Conservation (phyloP, 345 rosid genomes). For the Bruguiera sexangula region DNA sequence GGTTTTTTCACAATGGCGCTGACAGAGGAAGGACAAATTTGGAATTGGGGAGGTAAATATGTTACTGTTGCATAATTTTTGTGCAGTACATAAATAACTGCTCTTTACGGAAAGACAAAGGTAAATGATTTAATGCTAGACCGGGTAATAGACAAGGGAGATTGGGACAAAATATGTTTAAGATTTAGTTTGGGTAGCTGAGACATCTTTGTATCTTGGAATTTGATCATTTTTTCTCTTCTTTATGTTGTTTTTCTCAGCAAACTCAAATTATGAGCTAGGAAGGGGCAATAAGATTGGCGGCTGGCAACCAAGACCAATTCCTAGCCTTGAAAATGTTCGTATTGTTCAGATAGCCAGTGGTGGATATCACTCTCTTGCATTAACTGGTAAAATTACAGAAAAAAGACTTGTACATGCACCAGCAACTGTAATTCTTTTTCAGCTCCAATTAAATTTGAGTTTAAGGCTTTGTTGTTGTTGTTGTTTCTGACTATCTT, state of each 20-base stretch:
- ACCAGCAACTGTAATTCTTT: not conserved
- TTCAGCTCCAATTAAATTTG: not conserved
- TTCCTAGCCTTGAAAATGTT: constrained; percentile 58
- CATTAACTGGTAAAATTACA: constrained; percentile 61
- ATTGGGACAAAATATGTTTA: not conserved
- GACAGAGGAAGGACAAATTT: constrained; percentile 70
- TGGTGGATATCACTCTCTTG: constrained; percentile 95
- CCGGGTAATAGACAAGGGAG: too few species aligned
- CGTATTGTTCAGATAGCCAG: constrained; percentile 63
- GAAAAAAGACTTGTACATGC: not conserved
- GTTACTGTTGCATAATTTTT: not conserved
- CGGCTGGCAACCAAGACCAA: constrained; percentile 79
- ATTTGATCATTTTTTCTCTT: not conserved
- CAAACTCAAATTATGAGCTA: constrained; percentile 89
- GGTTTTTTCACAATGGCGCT: constrained; percentile 83
- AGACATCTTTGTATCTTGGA: not conserved
- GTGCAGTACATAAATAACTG: too few species aligned
- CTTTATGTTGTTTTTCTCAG: constrained; percentile 29
- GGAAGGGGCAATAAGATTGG: constrained; percentile 82
- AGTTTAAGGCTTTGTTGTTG: too few species aligned
- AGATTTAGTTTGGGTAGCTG: not conserved
- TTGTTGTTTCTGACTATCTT: not conserved
- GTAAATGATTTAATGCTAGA: too few species aligned
- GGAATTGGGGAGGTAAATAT: constrained; percentile 89
- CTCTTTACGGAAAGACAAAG: too few species aligned